Conservation (phyloP, 495 filamentous ascomycete genomes). For the Lasiosphaeria ovina region DNA sequence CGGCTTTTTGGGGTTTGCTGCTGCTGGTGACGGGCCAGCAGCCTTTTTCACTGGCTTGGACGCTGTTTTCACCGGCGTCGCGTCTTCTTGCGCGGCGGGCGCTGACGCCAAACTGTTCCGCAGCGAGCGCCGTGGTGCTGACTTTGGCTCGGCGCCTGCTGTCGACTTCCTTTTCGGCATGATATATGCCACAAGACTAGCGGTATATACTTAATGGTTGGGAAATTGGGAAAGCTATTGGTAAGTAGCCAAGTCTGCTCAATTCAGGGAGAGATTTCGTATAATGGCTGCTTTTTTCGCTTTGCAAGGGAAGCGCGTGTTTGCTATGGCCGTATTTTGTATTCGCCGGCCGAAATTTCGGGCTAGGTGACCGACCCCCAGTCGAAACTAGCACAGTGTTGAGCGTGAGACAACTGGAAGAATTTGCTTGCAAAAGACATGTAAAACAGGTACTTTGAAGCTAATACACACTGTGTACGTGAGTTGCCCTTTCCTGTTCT, state of each 20-base stretch:
- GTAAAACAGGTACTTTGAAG: too few species aligned
- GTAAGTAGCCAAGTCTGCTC: not conserved
- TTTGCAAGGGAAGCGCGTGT: too few species aligned
- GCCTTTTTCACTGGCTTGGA: not conserved
- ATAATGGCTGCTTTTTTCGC: too few species aligned
- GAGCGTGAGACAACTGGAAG: too few species aligned
- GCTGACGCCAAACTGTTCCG: slow-evolving; percentile 11
- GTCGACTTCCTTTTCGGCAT: slow-evolving; percentile 44
- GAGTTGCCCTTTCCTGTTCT: too few species aligned
- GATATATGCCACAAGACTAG: not conserved
- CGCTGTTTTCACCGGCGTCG: not conserved
- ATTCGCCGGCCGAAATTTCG: too few species aligned
- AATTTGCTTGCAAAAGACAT: too few species aligned
- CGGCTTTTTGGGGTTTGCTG: not conserved
- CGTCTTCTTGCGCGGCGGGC: not conserved
- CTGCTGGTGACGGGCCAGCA: not conserved
- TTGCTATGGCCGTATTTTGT: too few species aligned
- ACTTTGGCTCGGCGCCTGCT: slow-evolving; percentile 10
- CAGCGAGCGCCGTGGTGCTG: slow-evolving; percentile 22
- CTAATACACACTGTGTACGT: too few species aligned
- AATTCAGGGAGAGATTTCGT: too few species aligned
- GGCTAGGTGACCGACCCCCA: too few species aligned
- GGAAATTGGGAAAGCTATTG: not conserved
- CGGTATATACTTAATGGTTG: not conserved
- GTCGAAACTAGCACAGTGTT: too few species aligned